Evolutionary conservation across 495 filamentous ascomycete species (phyloP), one percentile per base, ranked within the genome.

Genomic region (Podospora pseudoanserina): DNA sequence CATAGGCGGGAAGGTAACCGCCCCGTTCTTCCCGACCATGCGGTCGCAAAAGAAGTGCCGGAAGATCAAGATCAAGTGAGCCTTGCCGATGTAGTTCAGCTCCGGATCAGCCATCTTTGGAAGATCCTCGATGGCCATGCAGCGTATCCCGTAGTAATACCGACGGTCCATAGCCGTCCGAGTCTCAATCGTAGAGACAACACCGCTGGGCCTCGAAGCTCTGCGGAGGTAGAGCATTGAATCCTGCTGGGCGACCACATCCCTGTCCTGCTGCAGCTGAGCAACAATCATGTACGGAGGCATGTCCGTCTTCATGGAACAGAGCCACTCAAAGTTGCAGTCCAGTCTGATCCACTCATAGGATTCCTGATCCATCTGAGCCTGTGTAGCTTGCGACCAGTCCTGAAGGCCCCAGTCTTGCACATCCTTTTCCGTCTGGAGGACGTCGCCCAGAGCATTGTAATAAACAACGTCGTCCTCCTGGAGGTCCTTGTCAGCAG

Each of bases 341-440:
- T 99, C 95, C 84, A 98, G 91, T 18, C 95, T 88, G 68, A 98
- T 95, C 95, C 95, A 99, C 76, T 99, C 95, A 74, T 97, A 99
- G 3, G 91, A 95, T 74, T 99, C 95, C 64, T 93, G 88, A 54
- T 92, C 91, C 96, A 99, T 99, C 67, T 86, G 84, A 7, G 89
- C 85, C 74, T 98, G 93, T 15, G 93, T 90, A 49, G 93, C 91
- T 66, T 89, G 87, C 61, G 88, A 87, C 95, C 95, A 99, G 65
- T 97, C 94, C 9, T 85, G 81, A 16, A 99, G 82, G 53, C 84
- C 86, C 96, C 96, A 99, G 60, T 94, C 87, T 55, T 85, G 79
- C 11, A 90, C 85, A 67, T 99, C 95, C 69, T 95, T 90, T 58
- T 89, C 86, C 4, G 86, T 89, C 73, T 92, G 89, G 60, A 98